A percentile compares a stretch with the other conserved stretches of the same genome.
Conservation (phyloP, 176 grass and related monocot species). For the Ensete glaucum region DNA sequence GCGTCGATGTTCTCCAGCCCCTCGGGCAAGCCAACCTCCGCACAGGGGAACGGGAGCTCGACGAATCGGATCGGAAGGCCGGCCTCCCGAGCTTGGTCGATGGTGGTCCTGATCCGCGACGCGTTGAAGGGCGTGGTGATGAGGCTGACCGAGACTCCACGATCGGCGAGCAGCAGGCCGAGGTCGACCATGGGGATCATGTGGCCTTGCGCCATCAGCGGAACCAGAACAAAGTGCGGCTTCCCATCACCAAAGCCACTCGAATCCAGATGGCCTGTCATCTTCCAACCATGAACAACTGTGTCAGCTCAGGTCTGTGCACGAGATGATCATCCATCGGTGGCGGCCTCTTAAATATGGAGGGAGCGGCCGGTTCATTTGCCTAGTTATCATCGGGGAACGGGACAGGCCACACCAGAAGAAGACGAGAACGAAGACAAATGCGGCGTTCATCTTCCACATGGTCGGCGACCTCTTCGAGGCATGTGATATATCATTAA, state of each 20-base stretch:
- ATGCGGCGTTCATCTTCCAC: no score
- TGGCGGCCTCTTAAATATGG: not conserved
- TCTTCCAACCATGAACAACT: not conserved
- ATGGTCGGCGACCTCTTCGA: no score
- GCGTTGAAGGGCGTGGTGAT: slow-evolving; percentile 38
- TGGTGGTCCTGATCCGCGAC: slow-evolving; percentile 28
- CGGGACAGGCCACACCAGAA: no score
- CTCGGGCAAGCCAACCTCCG: slow-evolving; percentile 33
- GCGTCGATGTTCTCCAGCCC: slow-evolving; percentile 46
- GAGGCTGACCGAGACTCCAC: slow-evolving; percentile 35
- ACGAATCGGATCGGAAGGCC: slow-evolving; percentile 6
- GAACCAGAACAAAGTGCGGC: slow-evolving; percentile 44
- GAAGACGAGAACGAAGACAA: no score
- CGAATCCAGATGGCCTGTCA: not conserved
- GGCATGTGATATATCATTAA: no score
- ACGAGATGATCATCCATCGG: not conserved
- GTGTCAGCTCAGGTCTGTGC: no score
- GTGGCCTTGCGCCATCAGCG: slow-evolving; percentile 40
- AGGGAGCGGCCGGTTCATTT: no score
- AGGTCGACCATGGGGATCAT: slow-evolving; percentile 51
- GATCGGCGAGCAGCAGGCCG: slow-evolving; percentile 38
- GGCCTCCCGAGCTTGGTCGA: slow-evolving; percentile 16
- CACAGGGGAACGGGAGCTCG: slow-evolving; percentile 26
- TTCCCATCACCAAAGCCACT: not conserved
- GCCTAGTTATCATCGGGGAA: no score